Percentiles rank a stretch among this genome's conserved stretches.
Conservation (phyloP, 2,329 filamentous ascomycete species). For the Scedosporium minutisporum region DNA sequence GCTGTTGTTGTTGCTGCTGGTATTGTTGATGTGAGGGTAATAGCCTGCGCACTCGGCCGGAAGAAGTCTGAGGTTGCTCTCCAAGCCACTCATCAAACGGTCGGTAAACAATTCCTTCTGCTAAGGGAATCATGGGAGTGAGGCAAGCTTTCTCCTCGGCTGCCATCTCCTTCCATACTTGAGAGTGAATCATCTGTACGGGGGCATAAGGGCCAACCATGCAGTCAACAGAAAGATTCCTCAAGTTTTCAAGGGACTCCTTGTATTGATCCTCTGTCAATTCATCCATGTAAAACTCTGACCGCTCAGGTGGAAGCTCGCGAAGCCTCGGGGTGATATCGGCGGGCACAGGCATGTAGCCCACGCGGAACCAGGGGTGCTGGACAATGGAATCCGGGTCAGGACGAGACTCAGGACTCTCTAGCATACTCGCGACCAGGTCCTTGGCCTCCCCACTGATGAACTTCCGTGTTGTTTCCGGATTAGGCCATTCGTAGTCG, state of each 20-base stretch:
- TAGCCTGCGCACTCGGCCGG: neutral
- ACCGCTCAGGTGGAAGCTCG: conserved; percentile 43
- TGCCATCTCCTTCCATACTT: conserved; percentile 57
- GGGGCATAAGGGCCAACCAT: conserved; percentile 47
- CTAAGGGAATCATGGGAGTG: conserved; percentile 53
- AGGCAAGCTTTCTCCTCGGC: conserved; percentile 58
- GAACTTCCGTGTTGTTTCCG: conserved; percentile 55
- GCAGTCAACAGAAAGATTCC: conserved; percentile 48
- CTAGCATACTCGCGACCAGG: conserved; percentile 65
- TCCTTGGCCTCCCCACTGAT: conserved; percentile 70
- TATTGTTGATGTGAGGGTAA: neutral
- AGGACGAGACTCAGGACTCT: conserved; percentile 65
- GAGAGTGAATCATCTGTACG: conserved; percentile 37
- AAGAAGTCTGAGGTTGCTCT: conserved; percentile 30
- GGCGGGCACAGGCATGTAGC: conserved; percentile 56
- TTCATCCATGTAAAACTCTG: conserved; percentile 47
- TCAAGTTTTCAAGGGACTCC: conserved; percentile 41
- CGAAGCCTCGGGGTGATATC: conserved; percentile 51
- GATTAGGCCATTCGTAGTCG: conserved; percentile 71
- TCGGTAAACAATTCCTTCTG: conserved; percentile 52
- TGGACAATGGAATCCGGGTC: conserved; percentile 70
- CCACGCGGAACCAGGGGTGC: conserved; percentile 69
- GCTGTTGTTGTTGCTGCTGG: neutral
- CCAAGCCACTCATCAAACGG: conserved; percentile 52
- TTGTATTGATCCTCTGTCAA: conserved; percentile 34